phyloP scores from a whole-genome alignment of 768 basidiomycete species.

The Phaeotremella skinneri region DNA sequence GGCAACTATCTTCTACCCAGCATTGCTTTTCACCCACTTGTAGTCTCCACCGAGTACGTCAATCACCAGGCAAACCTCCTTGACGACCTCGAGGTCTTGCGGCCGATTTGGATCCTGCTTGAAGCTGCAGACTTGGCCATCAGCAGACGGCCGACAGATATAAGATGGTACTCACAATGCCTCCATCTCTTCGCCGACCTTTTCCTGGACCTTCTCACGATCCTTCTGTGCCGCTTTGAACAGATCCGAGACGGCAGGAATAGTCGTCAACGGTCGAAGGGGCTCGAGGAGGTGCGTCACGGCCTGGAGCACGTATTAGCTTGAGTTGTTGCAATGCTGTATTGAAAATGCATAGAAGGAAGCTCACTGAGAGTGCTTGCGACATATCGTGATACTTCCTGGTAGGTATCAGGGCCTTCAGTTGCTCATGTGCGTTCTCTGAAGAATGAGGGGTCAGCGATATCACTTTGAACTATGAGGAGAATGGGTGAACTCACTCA shows the following conservation, averaged over 20 bases:
- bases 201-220: slow-evolving; percentile 74
- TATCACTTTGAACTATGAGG: neutral
- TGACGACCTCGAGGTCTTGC: slow-evolving; percentile 64
- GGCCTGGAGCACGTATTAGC: slow-evolving; percentile 57
- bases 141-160: neutral
- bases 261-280: slow-evolving; percentile 74
- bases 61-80: slow-evolving; percentile 81
- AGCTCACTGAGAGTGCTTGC: slow-evolving; percentile 70
- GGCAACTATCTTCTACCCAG: neutral
- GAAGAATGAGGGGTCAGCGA: slow-evolving; percentile 1
- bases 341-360: slow-evolving; percentile 26
- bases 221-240: slow-evolving; percentile 77
- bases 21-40: slow-evolving; percentile 53
- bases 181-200: slow-evolving; percentile 88
- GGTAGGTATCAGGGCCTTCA: slow-evolving; percentile 73
- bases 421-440: slow-evolving; percentile 80
- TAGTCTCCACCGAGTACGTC: slow-evolving; percentile 86
- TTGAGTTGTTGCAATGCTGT: slow-evolving; percentile 8
- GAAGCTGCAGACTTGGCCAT: slow-evolving; percentile 58
- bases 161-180: slow-evolving; percentile 64
- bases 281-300: slow-evolving; percentile 78
- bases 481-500: slow-evolving; percentile 61
- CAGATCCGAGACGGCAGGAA: slow-evolving; percentile 72
- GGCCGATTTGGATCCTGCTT: slow-evolving; percentile 69
- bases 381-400: slow-evolving; percentile 80